Conservation (phyloP, 495 filamentous ascomycete genomes). For the Podospora appendiculata region DNA sequence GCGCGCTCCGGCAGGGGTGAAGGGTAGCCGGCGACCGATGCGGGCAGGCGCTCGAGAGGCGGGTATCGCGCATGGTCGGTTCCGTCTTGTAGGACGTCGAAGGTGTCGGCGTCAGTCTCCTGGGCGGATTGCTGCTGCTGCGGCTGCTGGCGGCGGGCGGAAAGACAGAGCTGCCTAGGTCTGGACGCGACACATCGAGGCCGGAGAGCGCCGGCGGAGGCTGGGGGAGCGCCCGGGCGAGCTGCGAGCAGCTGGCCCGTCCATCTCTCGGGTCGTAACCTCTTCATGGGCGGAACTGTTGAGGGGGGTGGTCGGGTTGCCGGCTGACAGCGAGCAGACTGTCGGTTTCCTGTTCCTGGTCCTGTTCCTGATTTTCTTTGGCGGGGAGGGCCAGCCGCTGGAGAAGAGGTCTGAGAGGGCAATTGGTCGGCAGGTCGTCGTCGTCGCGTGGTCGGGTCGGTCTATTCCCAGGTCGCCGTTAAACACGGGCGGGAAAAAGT, state of each 20-base stretch:
- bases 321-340: background rate
- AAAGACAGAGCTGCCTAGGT: background rate
- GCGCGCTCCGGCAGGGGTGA: conserved; percentile 65
- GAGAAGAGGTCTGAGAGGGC: no score
- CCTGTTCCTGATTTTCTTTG: no score
- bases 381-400: no score
- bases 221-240: conserved; percentile 8
- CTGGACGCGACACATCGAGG: conserved; percentile 9
- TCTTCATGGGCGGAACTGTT: conserved; percentile 25
- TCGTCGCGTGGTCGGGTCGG: background rate
- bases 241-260: conserved; percentile 28
- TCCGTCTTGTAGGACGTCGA: conserved; percentile 1
- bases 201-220: conserved; percentile 7
- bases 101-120: conserved; percentile 2
- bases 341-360: background rate
- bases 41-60: conserved; percentile 20
- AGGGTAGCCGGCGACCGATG: conserved; percentile 26
- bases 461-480: background rate
- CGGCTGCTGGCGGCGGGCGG: background rate
- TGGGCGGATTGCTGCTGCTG: background rate
- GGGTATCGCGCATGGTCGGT: conserved; percentile 15
- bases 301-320: no score
- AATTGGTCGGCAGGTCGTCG: conserved; percentile 1
- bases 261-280: conserved; percentile 31
- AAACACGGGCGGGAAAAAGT: conserved; percentile 21